Conservation (phyloP, 108 stramenopile species). For the Nitzschia sp. region DNA sequence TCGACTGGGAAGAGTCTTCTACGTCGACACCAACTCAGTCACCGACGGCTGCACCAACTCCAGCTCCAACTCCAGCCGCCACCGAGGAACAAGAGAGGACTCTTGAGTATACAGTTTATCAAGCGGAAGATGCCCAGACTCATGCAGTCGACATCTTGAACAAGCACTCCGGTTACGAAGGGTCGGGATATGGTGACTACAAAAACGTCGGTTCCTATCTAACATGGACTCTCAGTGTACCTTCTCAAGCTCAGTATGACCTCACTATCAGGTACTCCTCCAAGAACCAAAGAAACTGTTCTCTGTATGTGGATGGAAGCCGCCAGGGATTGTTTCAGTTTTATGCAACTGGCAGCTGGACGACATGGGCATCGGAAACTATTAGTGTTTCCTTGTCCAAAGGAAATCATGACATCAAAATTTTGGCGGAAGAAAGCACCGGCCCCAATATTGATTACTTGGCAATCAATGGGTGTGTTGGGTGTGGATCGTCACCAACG, state of each 20-base stretch:
- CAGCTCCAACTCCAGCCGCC: conserved; percentile 2
- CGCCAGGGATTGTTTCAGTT: conserved; percentile 2
- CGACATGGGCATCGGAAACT: conserved; percentile 2
- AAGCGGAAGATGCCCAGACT: conserved; percentile 6
- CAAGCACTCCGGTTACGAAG: conserved; percentile 20
- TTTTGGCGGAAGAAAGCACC: conserved; percentile 13
- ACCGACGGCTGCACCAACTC: not conserved
- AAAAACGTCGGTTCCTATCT: conserved; percentile 17
- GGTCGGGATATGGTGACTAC: conserved; percentile 29
- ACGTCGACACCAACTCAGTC: not conserved
- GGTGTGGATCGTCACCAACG: not conserved
- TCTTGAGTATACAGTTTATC: not conserved
- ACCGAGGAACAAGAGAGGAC: not conserved
- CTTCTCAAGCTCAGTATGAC: conserved; percentile 11
- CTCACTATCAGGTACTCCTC: conserved; percentile 25
- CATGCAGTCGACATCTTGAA: not conserved
- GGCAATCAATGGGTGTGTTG: not conserved
- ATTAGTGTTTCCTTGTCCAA: conserved; percentile 3
- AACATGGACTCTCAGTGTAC: conserved; percentile 21
- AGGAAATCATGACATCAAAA: conserved; percentile 10
- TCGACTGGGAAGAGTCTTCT: not conserved
- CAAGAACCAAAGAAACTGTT: conserved; percentile 1
- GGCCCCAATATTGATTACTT: conserved; percentile 30
- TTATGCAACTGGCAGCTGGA: conserved; percentile 5
- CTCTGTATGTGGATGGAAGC: conserved; percentile 9